Percentiles rank a stretch among this genome's conserved stretches.
Evolutionary conservation across 495 filamentous ascomycete genomes (phyloP).

Genomic region (Penicillium atrosanguineum): DNA sequence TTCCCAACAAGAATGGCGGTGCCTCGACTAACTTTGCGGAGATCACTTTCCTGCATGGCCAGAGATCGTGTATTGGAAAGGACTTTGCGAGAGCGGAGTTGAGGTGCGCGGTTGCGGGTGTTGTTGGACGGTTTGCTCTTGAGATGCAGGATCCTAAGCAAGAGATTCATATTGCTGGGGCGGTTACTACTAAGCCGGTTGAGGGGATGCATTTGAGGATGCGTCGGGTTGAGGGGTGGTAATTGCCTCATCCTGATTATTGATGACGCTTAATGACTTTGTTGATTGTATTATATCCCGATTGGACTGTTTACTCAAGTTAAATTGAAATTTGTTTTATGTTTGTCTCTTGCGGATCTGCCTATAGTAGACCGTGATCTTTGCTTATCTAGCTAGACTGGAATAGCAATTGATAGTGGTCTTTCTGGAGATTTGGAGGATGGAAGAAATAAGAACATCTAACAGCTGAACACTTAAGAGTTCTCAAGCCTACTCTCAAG

Average conservation of each 20-base stretch:
- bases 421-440: too few relatives aligned
- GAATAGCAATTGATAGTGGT: too few relatives aligned
- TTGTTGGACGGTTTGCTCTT: slow-evolving; percentile 36
- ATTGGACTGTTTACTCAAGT: neutral
- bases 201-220: slow-evolving; percentile 63
- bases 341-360: too few relatives aligned
- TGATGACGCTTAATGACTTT: neutral
- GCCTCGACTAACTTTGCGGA: slow-evolving; percentile 45
- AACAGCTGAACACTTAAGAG: too few relatives aligned
- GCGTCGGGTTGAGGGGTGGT: slow-evolving; percentile 64
- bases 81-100: slow-evolving; percentile 44
- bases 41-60: slow-evolving; percentile 49
- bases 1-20: slow-evolving; percentile 34
- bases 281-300: neutral
- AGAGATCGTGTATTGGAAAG: slow-evolving; percentile 48
- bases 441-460: too few relatives aligned
- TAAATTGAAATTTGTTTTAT: too few relatives aligned
- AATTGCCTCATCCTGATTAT: slow-evolving; percentile 1
- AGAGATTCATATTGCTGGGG: slow-evolving; percentile 57
- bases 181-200: slow-evolving; percentile 62
- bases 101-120: slow-evolving; percentile 32
- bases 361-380: too few relatives aligned
- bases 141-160: slow-evolving; percentile 60
- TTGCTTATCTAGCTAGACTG: too few relatives aligned
- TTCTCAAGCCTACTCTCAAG: neutral